phyloP scores from a whole-genome alignment of 805 yeast species.

The Zygosaccharomyces pseudorouxii region DNA sequence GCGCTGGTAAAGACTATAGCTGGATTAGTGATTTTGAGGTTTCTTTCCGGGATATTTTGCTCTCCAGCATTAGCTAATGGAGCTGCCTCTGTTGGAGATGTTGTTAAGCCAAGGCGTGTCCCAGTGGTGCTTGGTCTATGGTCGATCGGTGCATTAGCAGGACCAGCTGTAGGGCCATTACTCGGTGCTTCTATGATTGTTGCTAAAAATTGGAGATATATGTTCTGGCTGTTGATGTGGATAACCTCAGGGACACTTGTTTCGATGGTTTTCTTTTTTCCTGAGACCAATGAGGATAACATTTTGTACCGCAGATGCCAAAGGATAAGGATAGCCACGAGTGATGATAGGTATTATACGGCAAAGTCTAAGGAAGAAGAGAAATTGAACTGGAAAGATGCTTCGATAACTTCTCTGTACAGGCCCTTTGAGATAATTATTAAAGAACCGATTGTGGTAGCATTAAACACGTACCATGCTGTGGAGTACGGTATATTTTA shows the following conservation, averaged over 20 bases:
- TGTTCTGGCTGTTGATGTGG: conserved; percentile 48
- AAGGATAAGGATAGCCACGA: conserved; percentile 45
- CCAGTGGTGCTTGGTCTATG: conserved; percentile 48
- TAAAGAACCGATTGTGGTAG: conserved; percentile 52
- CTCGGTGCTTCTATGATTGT: conserved; percentile 48
- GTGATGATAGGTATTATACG: conserved; percentile 41
- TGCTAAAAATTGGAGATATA: conserved; percentile 49
- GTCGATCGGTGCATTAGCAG: conserved; percentile 50
- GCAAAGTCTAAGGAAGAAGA: conserved; percentile 33
- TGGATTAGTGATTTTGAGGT: conserved; percentile 46
- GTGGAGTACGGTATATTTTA: conserved; percentile 49
- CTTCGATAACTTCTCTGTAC: conserved; percentile 37
- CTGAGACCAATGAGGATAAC: conserved; percentile 46
- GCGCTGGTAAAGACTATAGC: conserved; percentile 49
- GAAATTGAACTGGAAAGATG: conserved; percentile 22
- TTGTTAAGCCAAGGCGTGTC: conserved; percentile 39
- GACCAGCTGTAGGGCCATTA: conserved; percentile 54
- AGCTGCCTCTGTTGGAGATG: conserved; percentile 53
- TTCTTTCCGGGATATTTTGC: conserved; percentile 51
- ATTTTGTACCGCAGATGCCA: conserved; percentile 45
- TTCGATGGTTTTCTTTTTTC: conserved; percentile 39
- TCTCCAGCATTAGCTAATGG: conserved; percentile 56
- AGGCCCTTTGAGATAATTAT: conserved; percentile 48
- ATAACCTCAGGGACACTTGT: conserved; percentile 38
- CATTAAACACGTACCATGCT: conserved; percentile 49